Evolutionary conservation across 768 basidiomycete species (phyloP).

Genomic region (Sistotremastrum niveocremeum): DNA sequence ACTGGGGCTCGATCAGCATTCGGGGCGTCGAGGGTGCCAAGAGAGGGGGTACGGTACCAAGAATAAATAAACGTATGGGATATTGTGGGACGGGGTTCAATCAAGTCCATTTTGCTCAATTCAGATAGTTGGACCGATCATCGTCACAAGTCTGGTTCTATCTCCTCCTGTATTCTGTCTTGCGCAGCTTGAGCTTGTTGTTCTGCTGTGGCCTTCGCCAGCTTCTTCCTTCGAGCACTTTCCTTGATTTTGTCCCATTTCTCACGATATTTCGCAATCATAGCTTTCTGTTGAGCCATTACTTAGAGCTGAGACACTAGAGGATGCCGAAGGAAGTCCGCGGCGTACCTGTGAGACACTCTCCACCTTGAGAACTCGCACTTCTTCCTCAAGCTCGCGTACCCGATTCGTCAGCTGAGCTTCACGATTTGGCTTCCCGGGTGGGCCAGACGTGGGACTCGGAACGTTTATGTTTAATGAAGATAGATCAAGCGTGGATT

Average conservation of each 20-base stretch:
- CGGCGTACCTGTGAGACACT: constrained; percentile 65
- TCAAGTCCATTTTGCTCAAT: no score
- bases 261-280: constrained; percentile 73
- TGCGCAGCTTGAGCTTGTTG: constrained; percentile 34
- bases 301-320: constrained; percentile 8
- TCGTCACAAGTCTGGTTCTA: constrained; percentile 33
- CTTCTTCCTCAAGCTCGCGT: constrained; percentile 74
- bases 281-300: constrained; percentile 44
- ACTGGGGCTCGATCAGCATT: constrained; percentile 1
- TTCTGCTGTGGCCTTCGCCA: constrained; percentile 46
- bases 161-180: constrained; percentile 58
- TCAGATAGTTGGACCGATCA: neutral
- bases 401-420: constrained; percentile 31
- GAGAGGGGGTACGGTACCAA: neutral
- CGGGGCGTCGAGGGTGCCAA: neutral
- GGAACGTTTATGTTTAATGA: constrained; percentile 45
- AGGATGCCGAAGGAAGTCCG: constrained; percentile 1
- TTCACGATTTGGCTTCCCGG: constrained; percentile 42
- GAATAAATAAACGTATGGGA: neutral
- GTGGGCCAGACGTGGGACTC: constrained; percentile 39
- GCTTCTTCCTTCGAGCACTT: constrained; percentile 75
- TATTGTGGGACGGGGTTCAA: constrained; percentile 31
- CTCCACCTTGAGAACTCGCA: constrained; percentile 45
- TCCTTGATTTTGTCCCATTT: constrained; percentile 87
- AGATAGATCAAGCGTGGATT: constrained; percentile 33